Percentiles rank a stretch among this genome's conserved stretches.
phyloP scores from a whole-genome alignment of 1,284 basidiomycete species.

The Prillingera fragicola region DNA sequence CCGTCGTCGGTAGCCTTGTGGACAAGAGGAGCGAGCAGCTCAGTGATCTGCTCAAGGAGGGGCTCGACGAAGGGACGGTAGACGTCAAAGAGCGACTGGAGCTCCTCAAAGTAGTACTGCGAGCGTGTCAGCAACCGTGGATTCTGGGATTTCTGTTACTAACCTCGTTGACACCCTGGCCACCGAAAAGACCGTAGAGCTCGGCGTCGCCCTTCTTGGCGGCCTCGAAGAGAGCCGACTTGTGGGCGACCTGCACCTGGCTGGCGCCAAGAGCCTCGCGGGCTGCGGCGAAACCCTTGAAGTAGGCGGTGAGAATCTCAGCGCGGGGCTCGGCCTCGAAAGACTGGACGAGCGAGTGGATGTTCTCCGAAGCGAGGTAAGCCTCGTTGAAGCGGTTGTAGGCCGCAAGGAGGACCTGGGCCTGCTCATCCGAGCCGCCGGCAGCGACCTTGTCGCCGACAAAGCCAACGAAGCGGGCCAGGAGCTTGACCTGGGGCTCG shows the following conservation, averaged over 20 bases:
- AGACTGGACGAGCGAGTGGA: slow-evolving; percentile 72
- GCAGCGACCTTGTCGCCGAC: slow-evolving; percentile 60
- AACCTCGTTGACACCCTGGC: slow-evolving; percentile 93
- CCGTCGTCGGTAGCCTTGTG: slow-evolving; percentile 55
- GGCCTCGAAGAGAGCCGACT: slow-evolving; percentile 70
- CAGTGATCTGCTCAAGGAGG: slow-evolving; percentile 62
- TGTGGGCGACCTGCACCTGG: slow-evolving; percentile 59
- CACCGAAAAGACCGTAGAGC: slow-evolving; percentile 90
- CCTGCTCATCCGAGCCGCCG: slow-evolving; percentile 55
- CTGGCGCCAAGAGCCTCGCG: slow-evolving; percentile 56
- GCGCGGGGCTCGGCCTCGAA: slow-evolving; percentile 73
- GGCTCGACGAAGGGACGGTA: slow-evolving; percentile 79
- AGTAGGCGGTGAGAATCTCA: slow-evolving; percentile 73
- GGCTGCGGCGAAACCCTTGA: slow-evolving; percentile 66
- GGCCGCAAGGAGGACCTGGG: slow-evolving; percentile 64
- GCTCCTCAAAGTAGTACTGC: slow-evolving; percentile 87
- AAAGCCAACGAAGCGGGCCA: slow-evolving; percentile 72
- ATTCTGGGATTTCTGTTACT: slow-evolving; percentile 22
- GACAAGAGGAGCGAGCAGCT: slow-evolving; percentile 68
- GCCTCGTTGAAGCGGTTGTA: slow-evolving; percentile 71
- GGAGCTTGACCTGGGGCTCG: slow-evolving; percentile 67
- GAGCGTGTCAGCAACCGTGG: slow-evolving; percentile 17
- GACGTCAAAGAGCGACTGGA: slow-evolving; percentile 82
- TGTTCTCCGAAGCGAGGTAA: slow-evolving; percentile 59
- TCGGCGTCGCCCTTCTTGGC: slow-evolving; percentile 66